These are phyloP conservation scores for Syzygium grande DNA, from an alignment of 345 rosid genomes.

Conservation along the genomic window DNA sequence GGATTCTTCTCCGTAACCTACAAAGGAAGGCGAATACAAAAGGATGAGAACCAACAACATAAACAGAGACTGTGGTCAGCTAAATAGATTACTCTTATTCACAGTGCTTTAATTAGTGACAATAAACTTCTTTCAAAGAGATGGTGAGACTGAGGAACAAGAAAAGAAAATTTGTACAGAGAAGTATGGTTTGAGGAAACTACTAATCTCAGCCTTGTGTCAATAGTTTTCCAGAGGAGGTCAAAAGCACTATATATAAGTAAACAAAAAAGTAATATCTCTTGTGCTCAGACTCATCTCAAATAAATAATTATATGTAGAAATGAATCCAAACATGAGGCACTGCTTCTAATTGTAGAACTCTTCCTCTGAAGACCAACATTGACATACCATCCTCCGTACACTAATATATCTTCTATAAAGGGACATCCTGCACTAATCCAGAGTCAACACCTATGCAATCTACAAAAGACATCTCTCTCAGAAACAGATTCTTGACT, in stretches of 20 bases:
- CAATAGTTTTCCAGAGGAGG: not conserved
- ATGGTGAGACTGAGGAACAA: not conserved
- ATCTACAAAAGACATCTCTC: not conserved
- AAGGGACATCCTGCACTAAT: not conserved
- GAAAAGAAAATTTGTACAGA: not conserved
- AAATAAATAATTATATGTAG: not conserved
- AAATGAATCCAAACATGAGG: not conserved
- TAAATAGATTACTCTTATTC: not conserved
- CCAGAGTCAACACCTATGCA: not conserved
- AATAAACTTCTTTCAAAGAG: not conserved
- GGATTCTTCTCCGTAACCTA: constrained; percentile 4
- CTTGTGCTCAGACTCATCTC: not conserved
- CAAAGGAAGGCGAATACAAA: not conserved
- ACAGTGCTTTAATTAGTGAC: not conserved
- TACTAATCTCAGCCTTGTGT: not conserved
- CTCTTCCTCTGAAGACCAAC: not conserved
- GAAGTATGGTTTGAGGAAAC: not conserved
- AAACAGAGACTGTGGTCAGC: not conserved
- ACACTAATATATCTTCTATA: not conserved
- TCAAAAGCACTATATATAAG: not conserved
- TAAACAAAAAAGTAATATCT: not conserved
- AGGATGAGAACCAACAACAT: not conserved
- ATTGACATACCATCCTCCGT: not conserved
- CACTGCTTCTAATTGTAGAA: not conserved
- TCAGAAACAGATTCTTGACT: not conserved